Conservation (phyloP, 1,284 basidiomycete genomes). For the Cryptococcus amylolentus region DNA sequence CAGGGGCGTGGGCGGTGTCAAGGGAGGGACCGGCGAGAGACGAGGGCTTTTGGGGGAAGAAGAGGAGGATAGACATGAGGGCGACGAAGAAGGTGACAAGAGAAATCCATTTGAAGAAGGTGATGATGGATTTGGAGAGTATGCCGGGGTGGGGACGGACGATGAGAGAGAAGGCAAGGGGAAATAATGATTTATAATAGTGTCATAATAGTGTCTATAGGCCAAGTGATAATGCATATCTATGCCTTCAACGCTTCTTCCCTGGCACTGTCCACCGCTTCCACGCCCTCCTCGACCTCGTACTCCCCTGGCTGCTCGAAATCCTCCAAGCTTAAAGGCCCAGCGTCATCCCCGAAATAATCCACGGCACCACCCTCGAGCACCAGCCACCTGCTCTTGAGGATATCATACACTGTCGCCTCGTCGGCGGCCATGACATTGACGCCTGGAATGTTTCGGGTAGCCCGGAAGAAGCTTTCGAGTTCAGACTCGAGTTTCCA, state of each 20-base stretch:
- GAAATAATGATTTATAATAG: background rate
- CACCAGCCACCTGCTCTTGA: constrained; percentile 60
- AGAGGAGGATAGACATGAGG: constrained; percentile 21
- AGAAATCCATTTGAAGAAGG: constrained; percentile 28
- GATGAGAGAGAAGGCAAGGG: constrained; percentile 1
- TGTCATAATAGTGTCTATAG: background rate
- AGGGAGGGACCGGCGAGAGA: constrained; percentile 29
- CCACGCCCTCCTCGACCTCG: background rate
- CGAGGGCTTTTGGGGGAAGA: constrained; percentile 34
- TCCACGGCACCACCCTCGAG: constrained; percentile 38
- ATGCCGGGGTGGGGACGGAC: constrained; percentile 17
- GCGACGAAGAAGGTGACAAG: constrained; percentile 12
- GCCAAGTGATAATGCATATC: background rate
- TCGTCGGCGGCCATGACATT: constrained; percentile 63
- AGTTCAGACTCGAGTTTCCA: constrained; percentile 21
- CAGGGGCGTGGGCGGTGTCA: constrained; percentile 28
- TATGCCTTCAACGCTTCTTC: background rate
- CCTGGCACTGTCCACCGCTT: background rate
- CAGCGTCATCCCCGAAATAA: constrained; percentile 53
- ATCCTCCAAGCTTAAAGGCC: background rate
- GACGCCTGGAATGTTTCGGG: constrained; percentile 56
- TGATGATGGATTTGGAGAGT: constrained; percentile 33
- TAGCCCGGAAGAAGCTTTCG: constrained; percentile 18
- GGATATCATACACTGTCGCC: constrained; percentile 68
- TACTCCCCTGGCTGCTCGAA: background rate